phyloP scores from a whole-genome alignment of 2,329 filamentous ascomycete genomes.

The Magnaporthiopsis rhizophila region DNA sequence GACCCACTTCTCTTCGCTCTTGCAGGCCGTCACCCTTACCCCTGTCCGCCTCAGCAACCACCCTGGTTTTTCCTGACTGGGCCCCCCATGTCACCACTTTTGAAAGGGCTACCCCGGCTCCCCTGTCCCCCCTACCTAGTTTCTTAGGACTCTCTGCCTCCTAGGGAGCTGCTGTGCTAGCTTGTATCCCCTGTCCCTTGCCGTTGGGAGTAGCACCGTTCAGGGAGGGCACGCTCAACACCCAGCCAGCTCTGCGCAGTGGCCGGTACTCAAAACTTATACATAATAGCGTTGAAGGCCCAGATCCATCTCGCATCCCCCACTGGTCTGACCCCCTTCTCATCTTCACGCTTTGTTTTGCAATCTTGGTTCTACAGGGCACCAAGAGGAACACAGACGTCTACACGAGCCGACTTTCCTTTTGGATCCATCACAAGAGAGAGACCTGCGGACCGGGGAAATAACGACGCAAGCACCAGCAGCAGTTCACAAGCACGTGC shows the following conservation, averaged over 20 bases:
- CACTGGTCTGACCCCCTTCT: neutral
- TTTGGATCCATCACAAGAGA: neutral
- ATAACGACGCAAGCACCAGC: neutral
- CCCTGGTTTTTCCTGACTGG: neutral
- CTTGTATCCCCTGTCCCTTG: neutral
- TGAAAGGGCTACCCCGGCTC: neutral
- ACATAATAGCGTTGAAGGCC: slow-evolving; percentile 4
- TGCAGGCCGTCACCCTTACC: neutral
- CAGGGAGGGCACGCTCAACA: neutral
- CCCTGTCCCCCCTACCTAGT: neutral
- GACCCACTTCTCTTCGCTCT: neutral
- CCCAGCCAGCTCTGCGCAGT: neutral
- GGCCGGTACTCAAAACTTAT: neutral
- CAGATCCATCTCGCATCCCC: neutral
- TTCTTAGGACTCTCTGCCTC: neutral
- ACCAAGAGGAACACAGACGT: neutral
- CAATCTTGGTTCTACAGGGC: neutral
- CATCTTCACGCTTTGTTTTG: neutral
- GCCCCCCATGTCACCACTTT: neutral
- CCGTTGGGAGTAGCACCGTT: neutral
- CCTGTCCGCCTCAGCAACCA: neutral
- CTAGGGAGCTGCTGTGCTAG: neutral
- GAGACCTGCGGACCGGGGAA: neutral
- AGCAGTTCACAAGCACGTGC: neutral
- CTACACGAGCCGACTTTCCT: neutral